phyloP scores from a whole-genome alignment of 345 rosid species.

The Dipteronia dyeriana region DNA sequence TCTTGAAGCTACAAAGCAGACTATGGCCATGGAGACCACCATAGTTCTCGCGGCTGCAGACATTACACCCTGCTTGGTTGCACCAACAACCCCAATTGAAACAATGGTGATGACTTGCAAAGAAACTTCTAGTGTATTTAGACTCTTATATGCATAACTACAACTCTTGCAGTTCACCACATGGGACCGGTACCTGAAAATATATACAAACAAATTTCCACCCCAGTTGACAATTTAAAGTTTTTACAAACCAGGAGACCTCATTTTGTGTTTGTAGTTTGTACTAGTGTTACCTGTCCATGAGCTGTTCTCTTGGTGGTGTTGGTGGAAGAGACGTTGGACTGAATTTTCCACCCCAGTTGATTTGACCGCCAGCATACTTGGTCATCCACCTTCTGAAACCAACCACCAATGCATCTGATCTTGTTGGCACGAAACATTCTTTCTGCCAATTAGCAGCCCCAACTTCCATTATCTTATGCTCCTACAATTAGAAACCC shows the following conservation, averaged over 20 bases:
- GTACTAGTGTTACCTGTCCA: constrained; percentile 62
- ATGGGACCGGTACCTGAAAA: constrained; percentile 75
- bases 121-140: constrained; percentile 54
- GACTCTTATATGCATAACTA: constrained; percentile 55
- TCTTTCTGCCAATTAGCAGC: constrained; percentile 77
- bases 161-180: constrained; percentile 84
- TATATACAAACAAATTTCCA: not conserved
- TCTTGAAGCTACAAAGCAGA: constrained; percentile 69
- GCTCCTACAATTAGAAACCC: constrained; percentile 52
- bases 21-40: constrained; percentile 45
- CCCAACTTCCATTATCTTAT: constrained; percentile 66
- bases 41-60: constrained; percentile 43
- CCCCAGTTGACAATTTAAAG: too few relatives aligned
- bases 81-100: constrained; percentile 54
- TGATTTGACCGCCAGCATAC: constrained; percentile 58
- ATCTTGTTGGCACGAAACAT: constrained; percentile 75
- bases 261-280: not conserved
- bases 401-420: constrained; percentile 71
- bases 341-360: constrained; percentile 71
- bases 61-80: constrained; percentile 43
- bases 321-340: constrained; percentile 64
- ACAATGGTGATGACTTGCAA: constrained; percentile 57
- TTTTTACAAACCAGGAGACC: too few relatives aligned
- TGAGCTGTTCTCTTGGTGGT: constrained; percentile 71
- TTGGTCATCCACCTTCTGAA: constrained; percentile 81